Evolutionary conservation across 768 basidiomycete genomes (phyloP), one percentile per base, ranked within the genome.

Genomic region (Hypsizygus marmoreus): DNA sequence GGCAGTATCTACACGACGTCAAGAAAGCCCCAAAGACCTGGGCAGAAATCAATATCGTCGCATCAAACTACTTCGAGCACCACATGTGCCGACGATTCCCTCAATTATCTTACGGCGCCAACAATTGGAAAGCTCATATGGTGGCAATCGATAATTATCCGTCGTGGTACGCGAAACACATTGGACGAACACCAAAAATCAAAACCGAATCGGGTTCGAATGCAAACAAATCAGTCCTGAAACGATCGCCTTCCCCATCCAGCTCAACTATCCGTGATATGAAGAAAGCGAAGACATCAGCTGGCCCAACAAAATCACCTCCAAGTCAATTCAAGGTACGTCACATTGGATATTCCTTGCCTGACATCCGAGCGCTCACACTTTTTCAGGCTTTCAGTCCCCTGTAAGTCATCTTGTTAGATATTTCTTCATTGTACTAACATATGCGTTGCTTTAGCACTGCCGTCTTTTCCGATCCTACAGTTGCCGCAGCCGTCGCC

Each of bases 81-180:
- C 49, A 50, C 12, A 40, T 50, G 39, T 50, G 49, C 24, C 23
- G 11, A 11, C 19, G 10, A 17, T 33, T 40, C 30, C 49, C 39
- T 3, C 26, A 36, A 23, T 16, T 45, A 20, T 35, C 43, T 9
- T 50, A 50, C 22, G 40, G 43, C n/a, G 29, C 20, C 19, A 44
- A 50, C 12, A 50, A 50, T 12, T 50, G 43, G 43, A 50, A 50
- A 12, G 25, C 34, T 2, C 39, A 45, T 16, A 30, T 34, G 24
- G 41, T 50, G 9, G 37, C 43, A n/a, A 49, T 22, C 6, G 30
- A 49, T n/a, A 43, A 43, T 20, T 49, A 49, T 22, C 5, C 23
- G 1, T 49, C 42, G 1, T 49, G 37, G 47, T 31, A 31, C 7
- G 9, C 10, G 12, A 23, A 32, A 6, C 46, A 47, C 19, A 11